Evolutionary conservation across 202 grass and related monocot genomes (phyloP), one percentile per base, ranked within the genome.

Genomic region (Dendrocalamus latiflorus): DNA sequence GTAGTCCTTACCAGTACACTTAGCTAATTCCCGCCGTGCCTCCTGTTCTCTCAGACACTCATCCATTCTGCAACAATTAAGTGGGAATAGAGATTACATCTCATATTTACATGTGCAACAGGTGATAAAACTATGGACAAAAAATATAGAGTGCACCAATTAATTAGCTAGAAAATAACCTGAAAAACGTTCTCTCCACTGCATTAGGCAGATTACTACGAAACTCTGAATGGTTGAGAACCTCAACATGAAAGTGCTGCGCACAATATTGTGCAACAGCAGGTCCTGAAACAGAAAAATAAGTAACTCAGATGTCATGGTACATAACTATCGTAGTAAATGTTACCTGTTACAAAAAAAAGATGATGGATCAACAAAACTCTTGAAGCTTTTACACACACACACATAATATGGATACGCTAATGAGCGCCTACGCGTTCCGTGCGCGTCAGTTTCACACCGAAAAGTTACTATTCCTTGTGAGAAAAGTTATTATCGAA

Each of bases 11-110:
- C 26, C 65, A 77, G 65, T 42, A 33, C 33, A 82, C 17, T 0
- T 1, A 59, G 18, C 36, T 89, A 89, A 86, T 66, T 89, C 88
- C 58, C 1, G 11, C 50, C 33, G 24, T 61, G 72, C 78, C 3
- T 30, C 36, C 30, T 70, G 44, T 25, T 56, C 24, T 38, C 6
- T 77, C 73, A 89, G 26, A 78, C 44, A 67, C 49, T 43, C 65
- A 78, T 89, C 83, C 83, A 89, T 86, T 71, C 88, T 89, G 66
- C 47, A 82, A 38, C 30, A 86, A 24, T 71, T 45, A 65, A 65
- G 56, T 39, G 65, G 47, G 47, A 57, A 30, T 37, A 59, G 3
- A 1, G 5, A 66, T 72, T 67, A 73, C 3, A 77, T 78, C 37
- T 66, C 48, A 51, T 50, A 72, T 41, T 64, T 68, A 14, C 25